Evolutionary conservation across 345 rosid species (phyloP).

Genomic region (Passiflora organensis): DNA sequence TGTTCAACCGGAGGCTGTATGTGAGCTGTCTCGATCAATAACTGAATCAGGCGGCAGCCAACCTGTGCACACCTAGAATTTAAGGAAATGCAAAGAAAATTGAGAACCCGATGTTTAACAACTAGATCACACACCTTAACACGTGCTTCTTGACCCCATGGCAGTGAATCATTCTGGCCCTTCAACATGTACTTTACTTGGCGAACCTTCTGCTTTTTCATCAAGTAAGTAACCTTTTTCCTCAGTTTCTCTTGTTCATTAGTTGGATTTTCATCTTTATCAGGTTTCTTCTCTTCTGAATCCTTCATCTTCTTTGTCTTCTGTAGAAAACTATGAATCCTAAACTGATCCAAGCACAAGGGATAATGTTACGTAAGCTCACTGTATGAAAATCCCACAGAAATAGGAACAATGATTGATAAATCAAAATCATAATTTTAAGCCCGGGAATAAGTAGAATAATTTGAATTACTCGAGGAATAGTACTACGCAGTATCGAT

Average conservation of each 20-base stretch:
- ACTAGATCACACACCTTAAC: slow-evolving; percentile 58
- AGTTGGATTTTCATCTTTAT: slow-evolving; percentile 26
- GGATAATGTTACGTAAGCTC: slow-evolving; percentile 12
- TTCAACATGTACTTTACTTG: slow-evolving; percentile 57
- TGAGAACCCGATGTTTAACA: neutral
- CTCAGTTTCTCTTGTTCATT: slow-evolving; percentile 53
- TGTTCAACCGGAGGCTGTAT: slow-evolving; percentile 81
- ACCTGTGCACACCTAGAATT: slow-evolving; percentile 48
- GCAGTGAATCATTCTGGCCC: slow-evolving; percentile 47
- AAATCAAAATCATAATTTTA: neutral
- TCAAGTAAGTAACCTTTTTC: slow-evolving; percentile 49
- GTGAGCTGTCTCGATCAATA: slow-evolving; percentile 77
- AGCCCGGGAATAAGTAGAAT: neutral
- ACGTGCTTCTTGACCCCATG: slow-evolving; percentile 93
- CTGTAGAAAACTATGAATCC: slow-evolving; percentile 63
- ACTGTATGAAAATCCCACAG: neutral
- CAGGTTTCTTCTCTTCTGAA: slow-evolving; percentile 19
- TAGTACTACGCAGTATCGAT: too few relatives aligned
- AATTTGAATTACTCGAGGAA: too few relatives aligned
- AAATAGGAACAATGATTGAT: neutral
- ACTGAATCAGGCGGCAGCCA: slow-evolving; percentile 80
- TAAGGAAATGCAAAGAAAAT: slow-evolving; percentile 15
- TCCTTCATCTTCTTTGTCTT: slow-evolving; percentile 59
- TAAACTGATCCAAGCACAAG: slow-evolving; percentile 42
- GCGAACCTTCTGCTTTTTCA: slow-evolving; percentile 61